A percentile compares a stretch with the other conserved stretches of the same genome.
These are phyloP conservation scores for Verbena officinalis DNA, from an alignment of 257 asterid genomes.

Conservation along the genomic window DNA sequence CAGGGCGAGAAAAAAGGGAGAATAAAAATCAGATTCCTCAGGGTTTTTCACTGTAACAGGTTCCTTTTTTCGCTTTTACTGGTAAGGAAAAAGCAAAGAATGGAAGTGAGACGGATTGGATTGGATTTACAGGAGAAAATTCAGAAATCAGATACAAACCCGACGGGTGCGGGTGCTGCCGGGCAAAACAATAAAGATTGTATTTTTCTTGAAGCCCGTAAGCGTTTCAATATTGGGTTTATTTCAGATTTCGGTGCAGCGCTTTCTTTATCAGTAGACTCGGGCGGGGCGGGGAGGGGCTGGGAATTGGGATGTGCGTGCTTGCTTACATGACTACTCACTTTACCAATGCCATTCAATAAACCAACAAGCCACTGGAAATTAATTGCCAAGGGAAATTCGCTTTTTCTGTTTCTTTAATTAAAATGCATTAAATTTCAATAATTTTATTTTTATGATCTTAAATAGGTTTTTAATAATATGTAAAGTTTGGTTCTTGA, in stretches of 20 bases:
- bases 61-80: background rate
- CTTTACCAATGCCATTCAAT: background rate
- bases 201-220: no score
- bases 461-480: no score
- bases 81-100: background rate
- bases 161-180: constrained; percentile 16
- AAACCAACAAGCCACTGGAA: no score
- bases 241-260: background rate
- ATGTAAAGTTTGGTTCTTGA: no score
- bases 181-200: background rate
- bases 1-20: background rate
- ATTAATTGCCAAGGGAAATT: no score
- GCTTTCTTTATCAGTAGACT: no score
- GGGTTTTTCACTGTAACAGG: constrained; percentile 6
- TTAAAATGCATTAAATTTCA: no score
- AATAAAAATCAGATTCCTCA: background rate
- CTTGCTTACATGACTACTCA: no score
- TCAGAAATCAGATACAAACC: background rate
- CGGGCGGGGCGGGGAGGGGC: background rate
- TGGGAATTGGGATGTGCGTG: background rate
- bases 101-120: background rate
- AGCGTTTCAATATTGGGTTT: background rate
- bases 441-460: no score
- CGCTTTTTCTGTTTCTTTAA: no score
- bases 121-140: background rate